phyloP scores from a whole-genome alignment of 2,329 filamentous ascomycete genomes.

The Cladophialophora immunda region DNA sequence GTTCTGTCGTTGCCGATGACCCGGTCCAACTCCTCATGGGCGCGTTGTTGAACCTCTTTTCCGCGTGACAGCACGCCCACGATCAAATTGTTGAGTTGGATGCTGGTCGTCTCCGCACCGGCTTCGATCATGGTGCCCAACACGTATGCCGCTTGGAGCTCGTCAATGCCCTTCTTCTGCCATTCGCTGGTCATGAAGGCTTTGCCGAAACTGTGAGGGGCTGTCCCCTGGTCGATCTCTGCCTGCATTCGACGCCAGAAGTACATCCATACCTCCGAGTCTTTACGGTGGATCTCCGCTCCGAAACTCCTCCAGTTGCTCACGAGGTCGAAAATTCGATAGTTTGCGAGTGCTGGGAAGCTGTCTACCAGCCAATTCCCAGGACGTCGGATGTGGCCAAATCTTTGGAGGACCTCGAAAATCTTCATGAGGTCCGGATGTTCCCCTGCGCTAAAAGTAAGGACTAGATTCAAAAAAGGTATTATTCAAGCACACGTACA shows the following conservation, averaged over 20 bases:
- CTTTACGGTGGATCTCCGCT: not conserved
- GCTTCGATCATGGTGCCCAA: constrained; percentile 41
- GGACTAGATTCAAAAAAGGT: not conserved
- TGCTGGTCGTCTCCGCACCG: constrained; percentile 21
- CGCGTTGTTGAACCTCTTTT: constrained; percentile 55
- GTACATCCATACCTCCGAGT: constrained; percentile 3
- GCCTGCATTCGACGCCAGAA: constrained; percentile 17
- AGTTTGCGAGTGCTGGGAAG: not conserved
- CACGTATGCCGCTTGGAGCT: constrained; percentile 48
- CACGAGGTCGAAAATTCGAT: not conserved
- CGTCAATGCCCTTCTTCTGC: constrained; percentile 46
- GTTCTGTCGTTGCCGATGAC: constrained; percentile 59
- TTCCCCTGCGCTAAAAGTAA: not conserved
- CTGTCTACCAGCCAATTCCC: constrained; percentile 1
- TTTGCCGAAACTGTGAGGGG: constrained; percentile 28
- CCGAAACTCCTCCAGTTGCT: not conserved
- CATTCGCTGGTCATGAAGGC: constrained; percentile 19
- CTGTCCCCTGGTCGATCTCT: constrained; percentile 20
- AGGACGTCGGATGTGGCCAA: not conserved
- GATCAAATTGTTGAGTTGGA: constrained; percentile 22
- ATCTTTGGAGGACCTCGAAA: not conserved
- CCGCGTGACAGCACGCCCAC: constrained; percentile 44
- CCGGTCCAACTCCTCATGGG: constrained; percentile 59
- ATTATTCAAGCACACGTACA: not conserved
- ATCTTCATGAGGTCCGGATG: not conserved